Percentiles rank a stretch among this genome's conserved stretches.
phyloP scores from a whole-genome alignment of 768 basidiomycete genomes.

The Rhizopogon vinicolor region DNA sequence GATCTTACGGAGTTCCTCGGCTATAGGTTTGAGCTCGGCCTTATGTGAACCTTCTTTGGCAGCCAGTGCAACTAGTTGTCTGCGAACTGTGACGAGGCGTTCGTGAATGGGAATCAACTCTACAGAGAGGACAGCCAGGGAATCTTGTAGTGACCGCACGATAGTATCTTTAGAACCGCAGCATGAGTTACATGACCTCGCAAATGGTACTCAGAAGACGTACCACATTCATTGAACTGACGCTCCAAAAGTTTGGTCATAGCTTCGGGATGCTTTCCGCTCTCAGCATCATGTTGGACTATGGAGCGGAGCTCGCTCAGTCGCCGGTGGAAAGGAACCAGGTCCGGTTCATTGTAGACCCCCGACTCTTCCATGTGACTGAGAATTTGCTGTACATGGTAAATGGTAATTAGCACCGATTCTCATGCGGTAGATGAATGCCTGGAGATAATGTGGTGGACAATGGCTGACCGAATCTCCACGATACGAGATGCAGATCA shows the following conservation, averaged over 20 bases:
- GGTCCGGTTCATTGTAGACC: conserved; percentile 88
- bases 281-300: conserved; percentile 76
- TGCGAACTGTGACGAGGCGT: conserved; percentile 79
- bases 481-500: neutral
- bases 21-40: conserved; percentile 81
- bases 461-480: neutral
- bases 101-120: conserved; percentile 92
- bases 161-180: conserved; percentile 54
- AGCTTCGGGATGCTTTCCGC: conserved; percentile 78
- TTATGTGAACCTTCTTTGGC: conserved; percentile 85
- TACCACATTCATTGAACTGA: conserved; percentile 90
- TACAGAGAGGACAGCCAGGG: conserved; percentile 79
- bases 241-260: conserved; percentile 87
- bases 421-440: neutral
- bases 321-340: conserved; percentile 82
- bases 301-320: conserved; percentile 80
- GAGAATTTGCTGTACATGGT: conserved; percentile 71
- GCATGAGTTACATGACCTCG: neutral
- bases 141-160: conserved; percentile 74
- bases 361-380: conserved; percentile 95
- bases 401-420: conserved; percentile 15
- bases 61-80: conserved; percentile 84
- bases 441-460: conserved; percentile 17
- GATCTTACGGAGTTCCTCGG: conserved; percentile 92
- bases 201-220: conserved; percentile 25